Conservation (phyloP, 1,139 yeast species). For the Meyerozyma athensensis region DNA sequence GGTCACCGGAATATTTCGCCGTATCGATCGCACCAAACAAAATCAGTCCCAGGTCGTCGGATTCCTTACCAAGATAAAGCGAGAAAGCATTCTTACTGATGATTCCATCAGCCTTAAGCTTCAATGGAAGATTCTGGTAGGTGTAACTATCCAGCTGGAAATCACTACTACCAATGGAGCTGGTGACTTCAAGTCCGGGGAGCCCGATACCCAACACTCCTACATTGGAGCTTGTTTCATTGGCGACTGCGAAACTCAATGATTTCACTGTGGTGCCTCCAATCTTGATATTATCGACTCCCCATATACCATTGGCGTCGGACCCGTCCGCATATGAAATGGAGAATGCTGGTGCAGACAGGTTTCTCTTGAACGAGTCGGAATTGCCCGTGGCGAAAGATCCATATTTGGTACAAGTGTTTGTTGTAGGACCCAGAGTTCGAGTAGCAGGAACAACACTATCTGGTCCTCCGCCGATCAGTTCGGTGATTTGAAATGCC, state of each 20-base stretch:
- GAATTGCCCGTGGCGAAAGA: conserved; percentile 35
- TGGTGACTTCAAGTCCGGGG: conserved; percentile 43
- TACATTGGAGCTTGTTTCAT: conserved; percentile 34
- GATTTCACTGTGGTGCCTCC: conserved; percentile 37
- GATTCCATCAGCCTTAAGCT: conserved; percentile 45
- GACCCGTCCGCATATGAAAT: conserved; percentile 64
- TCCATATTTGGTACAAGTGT: conserved; percentile 35
- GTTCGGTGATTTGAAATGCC: conserved; percentile 4
- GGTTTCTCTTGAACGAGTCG: conserved; percentile 27
- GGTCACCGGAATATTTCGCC: conserved; percentile 45
- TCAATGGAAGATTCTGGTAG: conserved; percentile 56
- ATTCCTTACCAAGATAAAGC: conserved; percentile 42
- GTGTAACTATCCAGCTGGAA: conserved; percentile 9
- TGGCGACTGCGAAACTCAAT: conserved; percentile 50
- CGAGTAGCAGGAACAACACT: conserved; percentile 10
- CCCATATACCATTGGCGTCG: conserved; percentile 58
- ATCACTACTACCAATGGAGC: conserved; percentile 8
- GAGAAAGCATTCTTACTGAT: conserved; percentile 50
- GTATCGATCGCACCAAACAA: conserved; percentile 58
- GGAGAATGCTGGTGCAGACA: conserved; percentile 27
- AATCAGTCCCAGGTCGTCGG: conserved; percentile 37
- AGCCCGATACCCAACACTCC: conserved; percentile 57
- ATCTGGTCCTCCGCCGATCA: conserved; percentile 7
- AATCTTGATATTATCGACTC: conserved; percentile 38
- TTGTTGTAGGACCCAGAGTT: conserved; percentile 8